A percentile compares a stretch with the other conserved stretches of the same genome.
Conservation (phyloP, 2,329 filamentous ascomycete genomes). For the Colletotrichum graminicola region DNA sequence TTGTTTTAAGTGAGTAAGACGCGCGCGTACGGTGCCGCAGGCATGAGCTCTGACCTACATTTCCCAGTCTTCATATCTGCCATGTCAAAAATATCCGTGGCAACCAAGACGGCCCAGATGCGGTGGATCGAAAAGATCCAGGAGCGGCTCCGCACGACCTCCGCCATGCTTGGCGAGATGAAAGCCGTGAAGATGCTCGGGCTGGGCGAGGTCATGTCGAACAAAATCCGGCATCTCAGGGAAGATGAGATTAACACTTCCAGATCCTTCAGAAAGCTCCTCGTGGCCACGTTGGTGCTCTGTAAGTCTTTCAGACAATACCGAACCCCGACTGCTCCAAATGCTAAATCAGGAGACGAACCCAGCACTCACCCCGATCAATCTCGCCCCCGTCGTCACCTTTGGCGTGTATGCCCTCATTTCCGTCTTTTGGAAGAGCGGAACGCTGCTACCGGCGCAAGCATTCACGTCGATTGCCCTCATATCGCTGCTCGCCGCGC, state of each 20-base stretch:
- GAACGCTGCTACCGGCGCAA: conserved; percentile 44
- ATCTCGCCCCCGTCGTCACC: conserved; percentile 45
- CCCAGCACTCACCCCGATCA: conserved; percentile 43
- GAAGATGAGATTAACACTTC: conserved; percentile 49
- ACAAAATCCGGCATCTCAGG: conserved; percentile 47
- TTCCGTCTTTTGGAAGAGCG: conserved; percentile 44
- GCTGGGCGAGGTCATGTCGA: conserved; percentile 45
- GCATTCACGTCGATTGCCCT: conserved; percentile 44
- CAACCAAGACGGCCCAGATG: conserved; percentile 45
- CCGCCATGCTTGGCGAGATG: conserved; percentile 57
- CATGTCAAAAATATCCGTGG: conserved; percentile 41
- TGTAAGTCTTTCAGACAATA: conserved; percentile 34
- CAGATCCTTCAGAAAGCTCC: conserved; percentile 46
- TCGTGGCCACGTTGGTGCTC: conserved; percentile 43
- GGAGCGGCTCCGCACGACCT: conserved; percentile 56
- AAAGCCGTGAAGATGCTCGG: conserved; percentile 61
- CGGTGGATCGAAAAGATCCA: conserved; percentile 59
- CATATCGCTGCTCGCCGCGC: conserved; percentile 43
- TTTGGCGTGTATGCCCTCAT: conserved; percentile 48
- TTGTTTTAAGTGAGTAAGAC: conserved; percentile 41
- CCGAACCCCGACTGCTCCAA: not conserved
- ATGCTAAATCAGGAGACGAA: not conserved
- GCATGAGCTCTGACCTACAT: not conserved
- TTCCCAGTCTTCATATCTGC: conserved; percentile 43
- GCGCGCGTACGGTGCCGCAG: too few relatives aligned